Evolutionary conservation across 2,329 filamentous ascomycete genomes (phyloP), one percentile per base, ranked within the genome.

Genomic region (Fusarium circinatum): DNA sequence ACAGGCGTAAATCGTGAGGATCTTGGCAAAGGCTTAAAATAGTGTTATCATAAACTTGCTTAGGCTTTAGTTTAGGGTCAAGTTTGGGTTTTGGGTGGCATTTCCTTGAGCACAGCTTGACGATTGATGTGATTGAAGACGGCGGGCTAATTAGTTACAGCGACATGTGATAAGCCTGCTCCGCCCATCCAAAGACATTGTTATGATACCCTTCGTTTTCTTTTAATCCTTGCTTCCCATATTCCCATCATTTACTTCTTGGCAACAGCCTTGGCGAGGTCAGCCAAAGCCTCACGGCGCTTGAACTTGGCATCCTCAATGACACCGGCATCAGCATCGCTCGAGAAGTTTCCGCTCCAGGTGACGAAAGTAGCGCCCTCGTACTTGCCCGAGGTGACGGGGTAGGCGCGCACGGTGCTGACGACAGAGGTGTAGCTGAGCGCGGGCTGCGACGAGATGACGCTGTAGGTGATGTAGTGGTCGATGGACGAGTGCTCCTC

Each of bases 241-340:
- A 9, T 17, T 13, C n/a, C 39, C 20, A 17, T 22, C 39, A 34
- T 62, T 24, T 77, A 79, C 56, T 78, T 78, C 64, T 78, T 79
- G 22, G 64, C 55, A 8, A 84, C 87, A 38, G 82, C 85, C 77
- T 86, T 86, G 65, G 89, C 90, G 44, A 93, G 86, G 77, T 92
- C 91, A 55, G 89, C 88, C 42, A 94, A 86, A 56, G 91, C 91
- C 80, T 93, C 92, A 58, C 90, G 90, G 71, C 92, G 91, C 88
- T 94, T 94, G 87, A 91, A 94, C 85, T 92, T 92, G 78, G 91
- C 92, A 79, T 94, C 92, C 82, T 92, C 89, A 74, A 94, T 92
- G 67, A 93, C 91, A 76, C 88, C 91, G 45, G 91, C 90, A 81
- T 92, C 90, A 57, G 91, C 91, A 82, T 93, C 91, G 76, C 87